Base-by-base conservation (phyloP, 768 basidiomycete species). In the Gymnopilus junonius region DNA sequence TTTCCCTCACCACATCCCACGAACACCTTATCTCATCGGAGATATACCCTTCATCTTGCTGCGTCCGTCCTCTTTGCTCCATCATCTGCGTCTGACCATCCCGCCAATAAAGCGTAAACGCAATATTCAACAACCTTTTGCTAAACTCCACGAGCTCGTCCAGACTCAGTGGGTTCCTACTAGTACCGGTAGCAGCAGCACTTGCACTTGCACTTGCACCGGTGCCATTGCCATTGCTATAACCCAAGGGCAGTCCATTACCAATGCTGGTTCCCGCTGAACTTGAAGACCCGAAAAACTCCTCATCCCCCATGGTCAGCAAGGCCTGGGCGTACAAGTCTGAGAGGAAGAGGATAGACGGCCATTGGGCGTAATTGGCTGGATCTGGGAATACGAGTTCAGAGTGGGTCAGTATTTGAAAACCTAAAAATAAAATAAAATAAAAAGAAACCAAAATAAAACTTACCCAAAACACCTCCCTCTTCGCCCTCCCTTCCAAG, bases 291-390 rank as follows among this genome's bases (percentile, higher is more conserved):
- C n/a, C 85, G 72, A 97, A 97, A 79, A 99, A 99, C 73, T 99
- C 97, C 75, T 98, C 97, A 69, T 99, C 97, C 1, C 93, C 93
- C 84, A 99, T 93, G 0, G 95, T 95, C 32, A 94, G 80, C 32
- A 99, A 83, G 1, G 89, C 85, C 62, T 96, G 92, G 2, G 87
- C 83, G 74, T 97, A 97, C 11, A 97, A 74, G 55, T 96, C 90
- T 1, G 86, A 83, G 8, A 96, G 84, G 59, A 97, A 83, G 8
- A 98, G 77, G 1, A 99, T 75, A 2, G 91, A 81, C 0, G 89
- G 83, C 87, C 92, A 95, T 10, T 79, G 74, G 0, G 74, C 25
- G 0, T 76, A 77, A 57, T 85, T 76, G 1, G 77, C 71, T 0
- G 82, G 74, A 62, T 88, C 88, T 83, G 58, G 10, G 50, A 11